Percentiles rank a stretch among this genome's conserved stretches.
Evolutionary conservation across 305 asterid genomes (phyloP).

Genomic region (Fraxinus sp.): DNA sequence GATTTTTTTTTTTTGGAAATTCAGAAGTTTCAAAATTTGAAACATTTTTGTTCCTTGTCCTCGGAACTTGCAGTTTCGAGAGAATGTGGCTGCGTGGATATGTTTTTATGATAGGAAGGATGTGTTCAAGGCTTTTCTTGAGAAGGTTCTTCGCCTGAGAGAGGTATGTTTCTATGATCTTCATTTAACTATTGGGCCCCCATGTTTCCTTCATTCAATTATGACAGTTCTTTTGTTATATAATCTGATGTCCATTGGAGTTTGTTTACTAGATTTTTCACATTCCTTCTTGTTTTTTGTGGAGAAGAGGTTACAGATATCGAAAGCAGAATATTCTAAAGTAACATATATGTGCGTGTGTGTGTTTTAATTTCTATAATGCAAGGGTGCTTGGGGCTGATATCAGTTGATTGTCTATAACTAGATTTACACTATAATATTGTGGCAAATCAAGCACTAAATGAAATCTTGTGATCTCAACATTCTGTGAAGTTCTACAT

Average conservation of each 20-base stretch:
- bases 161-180: conserved; percentile 53
- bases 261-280: neutral
- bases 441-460: neutral
- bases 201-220: conserved; percentile 11
- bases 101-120: conserved; percentile 80
- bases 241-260: conserved; percentile 7
- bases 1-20: neutral
- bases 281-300: neutral
- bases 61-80: conserved; percentile 79
- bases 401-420: conserved; percentile 4
- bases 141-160: conserved; percentile 78
- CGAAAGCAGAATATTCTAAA: neutral
- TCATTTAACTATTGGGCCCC: neutral
- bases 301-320: neutral
- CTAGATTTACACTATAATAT: neutral
- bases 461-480: neutral
- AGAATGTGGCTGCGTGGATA: conserved; percentile 94
- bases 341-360: neutral
- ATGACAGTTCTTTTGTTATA: conserved; percentile 5
- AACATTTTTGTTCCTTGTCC: neutral
- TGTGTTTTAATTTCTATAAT: neutral
- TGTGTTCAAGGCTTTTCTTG: conserved; percentile 80
- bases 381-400: neutral
- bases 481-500: neutral
- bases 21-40: neutral